These are phyloP conservation scores for Polytrichum formosum DNA, from an alignment of 225 moss, liverwort and hornwort species.

Conservation along the genomic window DNA sequence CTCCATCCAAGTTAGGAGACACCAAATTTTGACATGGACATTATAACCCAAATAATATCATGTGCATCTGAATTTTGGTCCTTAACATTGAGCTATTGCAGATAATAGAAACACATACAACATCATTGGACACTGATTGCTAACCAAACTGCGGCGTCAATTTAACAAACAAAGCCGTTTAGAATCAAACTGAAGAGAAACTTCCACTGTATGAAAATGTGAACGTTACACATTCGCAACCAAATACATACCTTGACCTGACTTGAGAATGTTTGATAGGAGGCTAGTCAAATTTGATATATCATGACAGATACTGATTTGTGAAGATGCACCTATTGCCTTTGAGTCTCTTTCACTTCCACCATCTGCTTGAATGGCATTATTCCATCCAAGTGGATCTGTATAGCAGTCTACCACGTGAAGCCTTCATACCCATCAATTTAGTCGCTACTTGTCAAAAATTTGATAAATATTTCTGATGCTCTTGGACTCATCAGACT, in stretches of 20 bases:
- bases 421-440: slow-evolving; percentile 50
- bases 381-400: slow-evolving; percentile 89
- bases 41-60: neutral
- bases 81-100: neutral
- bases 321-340: slow-evolving; percentile 16
- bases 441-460: no score
- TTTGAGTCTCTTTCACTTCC: slow-evolving; percentile 11
- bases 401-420: slow-evolving; percentile 84
- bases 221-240: no score
- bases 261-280: slow-evolving; percentile 41
- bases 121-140: no score
- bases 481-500: no score
- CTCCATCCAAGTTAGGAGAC: slow-evolving; percentile 7
- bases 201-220: no score
- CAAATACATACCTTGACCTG: slow-evolving; percentile 46
- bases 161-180: no score
- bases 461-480: no score
- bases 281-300: slow-evolving; percentile 58
- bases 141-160: no score
- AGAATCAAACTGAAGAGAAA: no score
- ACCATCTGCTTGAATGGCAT: slow-evolving; percentile 17
- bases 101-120: no score
- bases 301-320: slow-evolving; percentile 32
- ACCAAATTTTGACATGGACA: slow-evolving; percentile 6
- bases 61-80: neutral